Evolutionary conservation across 139 green algal genomes (phyloP).

Genomic region (Asterochloris sp.): DNA sequence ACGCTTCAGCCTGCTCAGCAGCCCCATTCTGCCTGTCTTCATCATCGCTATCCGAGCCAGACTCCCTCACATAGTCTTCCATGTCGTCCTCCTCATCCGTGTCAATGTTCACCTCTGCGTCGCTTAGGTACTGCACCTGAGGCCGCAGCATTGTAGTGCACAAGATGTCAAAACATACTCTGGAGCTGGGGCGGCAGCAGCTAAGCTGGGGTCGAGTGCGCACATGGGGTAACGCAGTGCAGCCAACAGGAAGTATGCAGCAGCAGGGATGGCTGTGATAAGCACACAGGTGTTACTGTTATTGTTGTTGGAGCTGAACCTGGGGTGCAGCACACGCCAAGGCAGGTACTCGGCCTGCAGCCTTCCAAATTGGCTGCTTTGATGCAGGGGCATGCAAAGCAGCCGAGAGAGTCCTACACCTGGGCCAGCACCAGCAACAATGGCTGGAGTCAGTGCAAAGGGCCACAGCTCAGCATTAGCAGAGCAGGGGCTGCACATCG

Average conservation of each 20-base stretch:
- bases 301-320: no score
- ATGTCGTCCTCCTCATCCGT: conserved; percentile 65
- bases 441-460: no score
- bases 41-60: background rate
- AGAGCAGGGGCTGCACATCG: no score
- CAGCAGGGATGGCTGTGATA: no score
- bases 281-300: no score
- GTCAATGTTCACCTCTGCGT: conserved; percentile 45
- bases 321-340: no score
- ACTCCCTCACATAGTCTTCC: conserved; percentile 50
- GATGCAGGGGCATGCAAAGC: no score
- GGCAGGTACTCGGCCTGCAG: no score
- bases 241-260: background rate
- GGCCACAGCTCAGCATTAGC: no score
- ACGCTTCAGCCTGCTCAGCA: background rate
- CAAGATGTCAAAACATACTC: background rate
- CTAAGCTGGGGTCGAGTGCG: background rate
- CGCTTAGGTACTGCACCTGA: conserved; percentile 71
- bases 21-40: conserved; percentile 1
- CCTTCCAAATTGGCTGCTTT: no score
- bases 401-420: no score
- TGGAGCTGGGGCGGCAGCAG: background rate
- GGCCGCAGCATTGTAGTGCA: conserved; percentile 29
- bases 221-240: background rate
- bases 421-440: no score